Evolutionary conservation across 352 stramenopile species (phyloP).

Genomic region (Achlya hypogyna): DNA sequence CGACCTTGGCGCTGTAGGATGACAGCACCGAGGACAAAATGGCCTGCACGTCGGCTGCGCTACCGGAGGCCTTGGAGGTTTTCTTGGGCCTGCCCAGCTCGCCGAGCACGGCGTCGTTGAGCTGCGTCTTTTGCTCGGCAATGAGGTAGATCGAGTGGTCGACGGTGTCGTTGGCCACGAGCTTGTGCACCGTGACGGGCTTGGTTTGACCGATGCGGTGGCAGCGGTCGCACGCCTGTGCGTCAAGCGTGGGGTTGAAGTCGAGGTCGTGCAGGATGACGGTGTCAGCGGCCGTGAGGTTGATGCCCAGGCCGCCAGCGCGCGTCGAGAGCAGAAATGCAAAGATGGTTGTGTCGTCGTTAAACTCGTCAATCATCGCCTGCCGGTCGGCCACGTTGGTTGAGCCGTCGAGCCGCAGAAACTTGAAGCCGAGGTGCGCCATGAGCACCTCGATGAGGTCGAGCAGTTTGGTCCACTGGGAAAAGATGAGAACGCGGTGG

Average conservation of each 20-base stretch:
- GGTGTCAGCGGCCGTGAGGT: conserved; percentile 89
- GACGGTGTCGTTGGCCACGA: conserved; percentile 85
- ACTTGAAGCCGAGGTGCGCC: conserved; percentile 60
- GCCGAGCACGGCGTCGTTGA: conserved; percentile 78
- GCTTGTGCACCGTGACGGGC: conserved; percentile 87
- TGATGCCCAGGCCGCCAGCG: conserved; percentile 97
- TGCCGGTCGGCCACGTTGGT: conserved; percentile 69
- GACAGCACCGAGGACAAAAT: conserved; percentile 69
- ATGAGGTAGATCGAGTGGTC: conserved; percentile 89
- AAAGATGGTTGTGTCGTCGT: conserved; percentile 88
- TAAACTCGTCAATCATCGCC: conserved; percentile 76
- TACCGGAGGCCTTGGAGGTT: not conserved
- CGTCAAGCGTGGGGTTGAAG: conserved; percentile 80
- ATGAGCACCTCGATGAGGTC: conserved; percentile 90
- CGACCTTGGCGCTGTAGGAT: conserved; percentile 30
- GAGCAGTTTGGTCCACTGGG: conserved; percentile 92
- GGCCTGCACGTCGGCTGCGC: conserved; percentile 36
- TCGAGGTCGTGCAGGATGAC: conserved; percentile 85
- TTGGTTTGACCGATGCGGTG: conserved; percentile 87
- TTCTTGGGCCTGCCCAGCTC: conserved; percentile 36
- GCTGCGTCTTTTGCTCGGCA: conserved; percentile 71
- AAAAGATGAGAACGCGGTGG: conserved; percentile 96
- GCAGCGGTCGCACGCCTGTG: conserved; percentile 83
- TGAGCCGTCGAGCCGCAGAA: conserved; percentile 68
- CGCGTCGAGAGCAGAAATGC: conserved; percentile 96